These are phyloP conservation scores for Penicillium waksmanii DNA, from an alignment of 495 filamentous ascomycete species.

Conservation along the genomic window DNA sequence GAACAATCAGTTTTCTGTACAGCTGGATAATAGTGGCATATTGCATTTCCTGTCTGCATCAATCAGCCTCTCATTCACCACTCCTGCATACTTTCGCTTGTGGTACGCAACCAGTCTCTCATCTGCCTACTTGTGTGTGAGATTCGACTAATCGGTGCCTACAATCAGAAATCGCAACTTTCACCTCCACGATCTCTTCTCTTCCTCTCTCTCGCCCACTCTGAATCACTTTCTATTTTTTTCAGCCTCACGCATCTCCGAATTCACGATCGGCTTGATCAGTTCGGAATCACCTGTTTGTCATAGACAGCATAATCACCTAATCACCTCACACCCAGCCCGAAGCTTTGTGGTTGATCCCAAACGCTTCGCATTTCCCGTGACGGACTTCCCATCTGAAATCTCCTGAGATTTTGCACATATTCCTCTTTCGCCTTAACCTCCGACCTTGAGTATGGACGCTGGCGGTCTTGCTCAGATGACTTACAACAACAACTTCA, in stretches of 20 bases:
- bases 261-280: background rate
- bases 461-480: slow-evolving; percentile 99
- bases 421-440: slow-evolving; percentile 30
- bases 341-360: slow-evolving; percentile 39
- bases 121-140: slow-evolving; percentile 4
- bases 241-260: slow-evolving; percentile 6
- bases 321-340: slow-evolving; percentile 38
- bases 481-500: slow-evolving; percentile 80
- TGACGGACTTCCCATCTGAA: slow-evolving; percentile 8
- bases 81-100: slow-evolving; percentile 26
- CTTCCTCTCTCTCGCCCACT: slow-evolving; percentile 19
- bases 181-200: slow-evolving; percentile 13
- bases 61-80: slow-evolving; percentile 21
- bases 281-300: slow-evolving; percentile 22
- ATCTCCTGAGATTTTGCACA: slow-evolving; percentile 35
- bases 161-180: slow-evolving; percentile 23
- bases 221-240: slow-evolving; percentile 17
- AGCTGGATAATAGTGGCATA: slow-evolving; percentile 29
- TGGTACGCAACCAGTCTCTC: slow-evolving; percentile 23
- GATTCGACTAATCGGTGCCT: background rate
- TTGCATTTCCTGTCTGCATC: slow-evolving; percentile 15
- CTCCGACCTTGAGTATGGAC: slow-evolving; percentile 79
- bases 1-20: slow-evolving; percentile 23
- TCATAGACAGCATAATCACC: slow-evolving; percentile 39
- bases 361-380: slow-evolving; percentile 23